Percentiles rank a stretch among this genome's conserved stretches.
Conservation (phyloP, 2,329 filamentous ascomycete species). For the Helminthosporium solani region DNA sequence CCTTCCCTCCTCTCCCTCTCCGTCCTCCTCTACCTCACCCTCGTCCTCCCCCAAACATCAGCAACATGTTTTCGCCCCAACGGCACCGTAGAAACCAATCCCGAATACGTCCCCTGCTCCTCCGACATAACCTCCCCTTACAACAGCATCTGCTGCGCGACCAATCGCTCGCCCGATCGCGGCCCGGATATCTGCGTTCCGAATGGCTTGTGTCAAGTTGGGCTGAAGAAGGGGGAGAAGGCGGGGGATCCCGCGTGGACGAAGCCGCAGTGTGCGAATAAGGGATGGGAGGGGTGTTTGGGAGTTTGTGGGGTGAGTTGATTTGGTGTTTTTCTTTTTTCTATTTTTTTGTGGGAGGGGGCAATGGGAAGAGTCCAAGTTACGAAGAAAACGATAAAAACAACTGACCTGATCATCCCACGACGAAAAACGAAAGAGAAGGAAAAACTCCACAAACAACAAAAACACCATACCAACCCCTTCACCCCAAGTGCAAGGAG, state of each 20-base stretch:
- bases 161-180: background rate
- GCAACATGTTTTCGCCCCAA: background rate
- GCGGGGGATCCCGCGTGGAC: constrained; percentile 1
- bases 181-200: constrained; percentile 10
- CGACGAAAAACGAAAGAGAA: too few relatives aligned
- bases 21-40: background rate
- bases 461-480: too few relatives aligned
- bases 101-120: constrained; percentile 2
- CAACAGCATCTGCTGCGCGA: constrained; percentile 1
- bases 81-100: background rate
- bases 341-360: too few relatives aligned
- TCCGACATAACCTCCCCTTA: background rate
- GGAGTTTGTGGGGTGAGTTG: constrained; percentile 8
- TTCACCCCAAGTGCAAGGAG: too few relatives aligned
- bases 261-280: constrained; percentile 9
- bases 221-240: constrained; percentile 5
- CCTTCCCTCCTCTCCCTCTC: background rate
- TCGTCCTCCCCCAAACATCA: background rate
- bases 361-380: too few relatives aligned
- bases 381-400: too few relatives aligned
- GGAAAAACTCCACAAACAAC: too few relatives aligned
- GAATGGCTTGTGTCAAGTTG: constrained; percentile 10
- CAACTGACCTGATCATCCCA: too few relatives aligned
- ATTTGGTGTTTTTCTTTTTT: background rate
- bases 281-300: constrained; percentile 8